Percentiles rank a stretch among this genome's conserved stretches.
These are phyloP conservation scores for Agapanthus africanus DNA, from an alignment of 106 monocot genomes.

Conservation along the genomic window DNA sequence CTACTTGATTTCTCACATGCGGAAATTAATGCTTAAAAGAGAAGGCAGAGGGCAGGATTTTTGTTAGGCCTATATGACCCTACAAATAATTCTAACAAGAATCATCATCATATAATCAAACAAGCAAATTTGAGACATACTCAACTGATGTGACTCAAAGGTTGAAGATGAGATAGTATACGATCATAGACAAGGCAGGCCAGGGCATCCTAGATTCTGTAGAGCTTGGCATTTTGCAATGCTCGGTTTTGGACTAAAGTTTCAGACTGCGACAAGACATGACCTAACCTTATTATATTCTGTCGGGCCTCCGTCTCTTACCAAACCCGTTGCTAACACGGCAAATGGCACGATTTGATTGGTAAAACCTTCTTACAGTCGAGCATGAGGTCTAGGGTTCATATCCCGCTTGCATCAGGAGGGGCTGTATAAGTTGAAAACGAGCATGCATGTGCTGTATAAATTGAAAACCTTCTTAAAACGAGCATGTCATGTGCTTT, in stretches of 20 bases:
- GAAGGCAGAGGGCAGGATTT: not conserved
- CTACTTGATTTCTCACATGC: not conserved
- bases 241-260: not conserved
- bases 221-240: not conserved
- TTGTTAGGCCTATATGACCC: not conserved
- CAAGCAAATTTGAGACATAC: not conserved
- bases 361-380: too few relatives aligned
- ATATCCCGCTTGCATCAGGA: too few relatives aligned
- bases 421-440: too few relatives aligned
- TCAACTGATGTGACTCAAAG: not conserved
- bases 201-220: not conserved
- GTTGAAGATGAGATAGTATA: not conserved
- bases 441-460: too few relatives aligned
- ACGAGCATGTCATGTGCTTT: too few relatives aligned
- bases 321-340: not conserved
- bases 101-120: not conserved
- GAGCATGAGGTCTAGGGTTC: too few relatives aligned
- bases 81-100: not conserved
- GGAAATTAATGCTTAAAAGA: not conserved
- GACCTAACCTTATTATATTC: not conserved
- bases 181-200: not conserved
- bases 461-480: too few relatives aligned
- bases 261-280: not conserved
- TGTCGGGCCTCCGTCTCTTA: not conserved
- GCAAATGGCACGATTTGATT: not conserved